A percentile compares a stretch with the other conserved stretches of the same genome.
Conservation (phyloP, 2,329 filamentous ascomycete species). For the Colletotrichum sp. region DNA sequence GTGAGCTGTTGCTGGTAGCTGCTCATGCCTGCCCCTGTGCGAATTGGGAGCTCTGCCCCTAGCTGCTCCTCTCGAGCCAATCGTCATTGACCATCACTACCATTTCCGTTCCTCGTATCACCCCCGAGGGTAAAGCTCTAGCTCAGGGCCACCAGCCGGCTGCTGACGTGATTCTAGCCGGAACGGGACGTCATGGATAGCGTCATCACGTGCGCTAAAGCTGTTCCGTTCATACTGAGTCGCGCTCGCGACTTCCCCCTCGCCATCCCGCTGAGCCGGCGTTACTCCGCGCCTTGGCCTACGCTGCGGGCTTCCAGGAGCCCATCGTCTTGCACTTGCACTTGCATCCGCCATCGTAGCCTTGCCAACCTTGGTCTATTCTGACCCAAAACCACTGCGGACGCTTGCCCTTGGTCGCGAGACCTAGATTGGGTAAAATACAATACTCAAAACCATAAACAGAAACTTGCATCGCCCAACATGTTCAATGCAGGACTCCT, state of each 20-base stretch:
- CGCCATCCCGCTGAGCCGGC: neutral
- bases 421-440: neutral
- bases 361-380: neutral
- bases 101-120: neutral
- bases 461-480: neutral
- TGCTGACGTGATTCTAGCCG: slow-evolving; percentile 12
- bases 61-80: neutral
- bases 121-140: neutral
- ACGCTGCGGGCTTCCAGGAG: neutral
- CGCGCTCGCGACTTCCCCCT: neutral
- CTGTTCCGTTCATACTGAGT: slow-evolving; percentile 1
- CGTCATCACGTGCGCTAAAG: slow-evolving; percentile 20
- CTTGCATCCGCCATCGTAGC: neutral
- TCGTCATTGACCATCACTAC: neutral
- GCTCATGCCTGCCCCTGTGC: neutral
- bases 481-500: neutral
- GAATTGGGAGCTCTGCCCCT: neutral
- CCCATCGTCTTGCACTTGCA: neutral
- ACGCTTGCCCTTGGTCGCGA: neutral
- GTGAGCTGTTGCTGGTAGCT: neutral
- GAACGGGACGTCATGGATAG: slow-evolving; percentile 12
- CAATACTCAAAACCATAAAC: neutral
- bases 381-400: neutral
- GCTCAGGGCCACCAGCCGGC: neutral
- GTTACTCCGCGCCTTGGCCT: neutral